Conservation (phyloP, 306 rosid species). For the Fragaria ananassa region DNA sequence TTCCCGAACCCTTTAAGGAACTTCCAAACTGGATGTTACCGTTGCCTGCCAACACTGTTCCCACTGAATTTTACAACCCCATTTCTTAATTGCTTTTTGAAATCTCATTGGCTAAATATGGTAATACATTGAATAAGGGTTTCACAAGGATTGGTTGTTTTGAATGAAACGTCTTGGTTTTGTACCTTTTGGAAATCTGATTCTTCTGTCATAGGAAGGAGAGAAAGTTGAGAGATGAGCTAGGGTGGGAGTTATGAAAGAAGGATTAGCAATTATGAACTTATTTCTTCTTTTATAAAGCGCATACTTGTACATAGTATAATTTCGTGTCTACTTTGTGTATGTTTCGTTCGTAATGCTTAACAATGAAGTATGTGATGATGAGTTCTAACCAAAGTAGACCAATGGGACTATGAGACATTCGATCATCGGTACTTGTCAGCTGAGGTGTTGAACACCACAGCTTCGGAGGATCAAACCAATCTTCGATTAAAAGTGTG, state of each 20-base stretch:
- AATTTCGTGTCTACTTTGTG: background rate
- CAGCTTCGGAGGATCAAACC: no score
- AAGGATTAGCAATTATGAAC: background rate
- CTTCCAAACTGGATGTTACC: conserved; percentile 84
- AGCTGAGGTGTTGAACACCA: background rate
- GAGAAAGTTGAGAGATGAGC: background rate
- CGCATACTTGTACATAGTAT: background rate
- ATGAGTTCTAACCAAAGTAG: background rate
- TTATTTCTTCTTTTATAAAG: background rate
- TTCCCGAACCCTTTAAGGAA: conserved; percentile 75
- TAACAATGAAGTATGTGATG: background rate
- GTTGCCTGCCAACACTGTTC: conserved; percentile 55
- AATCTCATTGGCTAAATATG: conserved; percentile 11
- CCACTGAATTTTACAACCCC: conserved; percentile 34
- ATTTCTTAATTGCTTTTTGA: conserved; percentile 4
- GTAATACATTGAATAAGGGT: conserved; percentile 1
- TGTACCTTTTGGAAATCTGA: background rate
- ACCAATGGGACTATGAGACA: background rate
- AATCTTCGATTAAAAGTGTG: no score
- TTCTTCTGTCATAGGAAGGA: background rate
- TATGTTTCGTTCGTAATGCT: background rate
- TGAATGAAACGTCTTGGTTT: conserved; percentile 2
- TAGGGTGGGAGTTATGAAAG: background rate
- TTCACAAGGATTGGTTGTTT: background rate
- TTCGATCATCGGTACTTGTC: background rate